Base-by-base conservation (phyloP, 495 filamentous ascomycete genomes). In the Aspergillus conjunctus region DNA sequence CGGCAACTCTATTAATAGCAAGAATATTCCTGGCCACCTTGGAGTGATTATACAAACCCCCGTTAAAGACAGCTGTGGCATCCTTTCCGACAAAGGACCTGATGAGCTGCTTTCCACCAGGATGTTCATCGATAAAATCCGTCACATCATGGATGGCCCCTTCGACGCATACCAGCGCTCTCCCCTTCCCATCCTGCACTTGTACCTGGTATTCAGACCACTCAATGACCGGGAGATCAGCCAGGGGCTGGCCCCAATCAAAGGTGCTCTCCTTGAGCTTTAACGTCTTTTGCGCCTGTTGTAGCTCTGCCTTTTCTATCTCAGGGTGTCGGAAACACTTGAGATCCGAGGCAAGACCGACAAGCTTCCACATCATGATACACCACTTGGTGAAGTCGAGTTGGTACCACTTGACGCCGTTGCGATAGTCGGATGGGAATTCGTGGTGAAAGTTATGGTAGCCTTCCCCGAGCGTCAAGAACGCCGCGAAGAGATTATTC, bases 361-460 rank as follows among this genome's bases (percentile, higher is more conserved):
- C 75, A 73, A 90, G 83, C 83, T 92, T 93, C 87, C 86, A 91
- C 63, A 81, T 66, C 87, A 87, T 91, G 80, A 96, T 96, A 69
- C 72, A 80, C 91, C 91, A 95, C 78, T 96, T 96, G 66, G 92
- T 96, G n/a, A 91, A 91, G 76, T 96, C 92, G 67, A 95, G 95
- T 76, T 96, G 92, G 76, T 85, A 88, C 90, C 91, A 96, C 68
- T 93, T 78, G 62, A 96, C 91, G 43, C 90, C 92, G 74, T 96
- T 96, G 71, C 92, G 90, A 85, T 95, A 96, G 72, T 96, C 92
- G 11, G 89, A 91, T 30, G 92, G 92, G 75, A 96, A 96, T 72
- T 96, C 92, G 79, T 96, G 92, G 79, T 96, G 92, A 85, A 96
- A 96, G 77, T 93, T 94, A 81, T 96, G 91, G 76, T 96, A 96